Evolutionary conservation across 768 basidiomycete genomes (phyloP), one percentile per base, ranked within the genome.

Genomic region (Wakefieldia striispora): DNA sequence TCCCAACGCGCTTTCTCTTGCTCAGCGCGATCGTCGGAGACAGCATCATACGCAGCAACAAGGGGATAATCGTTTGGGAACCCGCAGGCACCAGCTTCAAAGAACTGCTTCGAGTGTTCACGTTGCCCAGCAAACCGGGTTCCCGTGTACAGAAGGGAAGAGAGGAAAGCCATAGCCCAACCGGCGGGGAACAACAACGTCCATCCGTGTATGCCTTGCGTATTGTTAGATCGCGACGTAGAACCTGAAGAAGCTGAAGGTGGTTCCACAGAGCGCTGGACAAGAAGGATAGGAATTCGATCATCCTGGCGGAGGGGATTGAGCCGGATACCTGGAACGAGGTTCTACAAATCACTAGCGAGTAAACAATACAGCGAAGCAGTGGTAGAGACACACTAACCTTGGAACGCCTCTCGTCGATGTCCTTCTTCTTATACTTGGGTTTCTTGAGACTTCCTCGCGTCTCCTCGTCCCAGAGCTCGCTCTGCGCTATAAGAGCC

Each of bases 111-210:
- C 56, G 79, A 78, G 29, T 86, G 81, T 62, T 97, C 92, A 24
- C 85, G 81, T 60, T 94, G 86, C 2, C 95, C 95, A 6, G 79
- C 89, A 16, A 95, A 77, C 7, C 92, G 85, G 2, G 89, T 90
- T 19, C 88, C 87, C 0, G 94, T 93, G 65, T 82, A 84, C 3
- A 78, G 76, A 43, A 99, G 78, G 3, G 94, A 95, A 35, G 76
- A 77, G 54, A 90, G 82, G 70, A 98, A 92, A 1, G 94, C 77
- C 86, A 93, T 95, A 0, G 81, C 79, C 93, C 94, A 98, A 12
- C 91, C 93, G 1, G 82, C 74, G 3, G 95, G 95, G 27, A 95
- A 65, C 40, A 97, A 74, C 9, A 99, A 71, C 8, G 85, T 92
- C 87, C 91, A 97, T 34, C 95, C 94, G 58, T 93, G 84, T 26